Evolutionary conservation across 140 eudicot species (phyloP), one percentile per base, ranked within the genome.

Genomic region (Oenanthe javanica): DNA sequence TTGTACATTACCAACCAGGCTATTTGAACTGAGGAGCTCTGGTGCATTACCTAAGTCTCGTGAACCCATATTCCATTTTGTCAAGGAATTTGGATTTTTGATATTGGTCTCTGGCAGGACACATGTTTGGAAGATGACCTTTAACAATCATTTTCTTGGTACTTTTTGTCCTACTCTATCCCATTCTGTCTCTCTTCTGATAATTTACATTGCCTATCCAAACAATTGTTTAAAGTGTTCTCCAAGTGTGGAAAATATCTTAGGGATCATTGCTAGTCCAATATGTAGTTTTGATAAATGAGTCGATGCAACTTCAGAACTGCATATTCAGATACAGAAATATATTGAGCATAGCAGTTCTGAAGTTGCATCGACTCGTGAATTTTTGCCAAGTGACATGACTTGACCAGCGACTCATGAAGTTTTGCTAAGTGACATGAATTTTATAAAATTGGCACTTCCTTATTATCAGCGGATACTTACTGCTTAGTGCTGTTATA

Each of bases 391-490:
- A n/a, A n/a, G n/a, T n/a, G n/a, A n/a, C n/a, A n/a, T n/a, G n/a
- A n/a, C n/a, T n/a, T n/a, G n/a, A n/a, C n/a, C n/a, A n/a, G n/a
- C n/a, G n/a, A n/a, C n/a, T n/a, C n/a, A n/a, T n/a, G n/a, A n/a
- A n/a, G n/a, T n/a, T n/a, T n/a, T n/a, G n/a, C n/a, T n/a, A n/a
- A n/a, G n/a, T 31, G 27, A 8, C 11, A 23, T 25, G 71, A 63
- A 23, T 23, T 23, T 4, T 80, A 36, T 71, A 38, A 6, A 70
- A n/a, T 4, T 67, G 78, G 36, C 9, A 21, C 54, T 76, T 71
- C 72, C n/a, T 47, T 69, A 46, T 61, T 59, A 82, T 77, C 16
- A 12, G 23, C 71, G 25, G 72, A 42, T 79, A 70, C 43, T 79
- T 67, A 48, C 67, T 72, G 64, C 38, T 5, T 79, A 36, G 36